These are phyloP conservation scores for Aspergillus egyptiacus DNA, from an alignment of 495 filamentous ascomycete genomes.

Conservation along the genomic window DNA sequence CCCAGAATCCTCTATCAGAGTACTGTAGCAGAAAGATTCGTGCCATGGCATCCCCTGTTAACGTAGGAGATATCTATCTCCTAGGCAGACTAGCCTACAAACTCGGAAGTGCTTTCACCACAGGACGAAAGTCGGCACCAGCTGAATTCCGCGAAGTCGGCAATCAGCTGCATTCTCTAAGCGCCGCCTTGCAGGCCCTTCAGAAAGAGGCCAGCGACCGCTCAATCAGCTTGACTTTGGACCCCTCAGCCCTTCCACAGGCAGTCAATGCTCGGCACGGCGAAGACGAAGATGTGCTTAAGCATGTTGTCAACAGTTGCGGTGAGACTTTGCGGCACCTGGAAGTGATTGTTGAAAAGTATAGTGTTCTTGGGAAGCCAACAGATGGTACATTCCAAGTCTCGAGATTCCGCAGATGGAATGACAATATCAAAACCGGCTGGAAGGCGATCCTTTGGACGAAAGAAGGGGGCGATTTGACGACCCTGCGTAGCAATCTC, in stretches of 20 bases:
- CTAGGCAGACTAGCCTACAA: not conserved
- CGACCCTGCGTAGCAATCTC: not conserved
- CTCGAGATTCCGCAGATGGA: not conserved
- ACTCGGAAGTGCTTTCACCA: not conserved
- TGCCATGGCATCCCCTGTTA: not conserved
- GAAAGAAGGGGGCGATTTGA: not conserved
- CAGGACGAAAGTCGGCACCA: not conserved
- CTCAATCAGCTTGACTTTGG: not conserved
- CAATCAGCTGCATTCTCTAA: not conserved
- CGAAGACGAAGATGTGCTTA: not conserved
- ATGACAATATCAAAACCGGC: not conserved
- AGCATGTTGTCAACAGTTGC: not conserved
- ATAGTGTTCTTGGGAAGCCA: not conserved
- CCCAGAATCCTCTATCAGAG: no score
- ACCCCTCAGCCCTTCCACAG: not conserved
- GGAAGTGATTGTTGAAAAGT: not conserved
- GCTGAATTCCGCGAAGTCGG: not conserved
- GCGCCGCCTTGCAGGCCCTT: not conserved
- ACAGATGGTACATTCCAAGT: not conserved
- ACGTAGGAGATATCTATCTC: not conserved
- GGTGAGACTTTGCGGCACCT: not conserved
- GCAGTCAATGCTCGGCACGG: not conserved
- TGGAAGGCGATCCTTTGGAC: not conserved
- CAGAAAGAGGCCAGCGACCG: not conserved
- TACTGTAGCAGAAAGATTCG: no score